Base-by-base conservation (phyloP, 805 yeast species). In the Saccharomycopsis fibuligera region DNA sequence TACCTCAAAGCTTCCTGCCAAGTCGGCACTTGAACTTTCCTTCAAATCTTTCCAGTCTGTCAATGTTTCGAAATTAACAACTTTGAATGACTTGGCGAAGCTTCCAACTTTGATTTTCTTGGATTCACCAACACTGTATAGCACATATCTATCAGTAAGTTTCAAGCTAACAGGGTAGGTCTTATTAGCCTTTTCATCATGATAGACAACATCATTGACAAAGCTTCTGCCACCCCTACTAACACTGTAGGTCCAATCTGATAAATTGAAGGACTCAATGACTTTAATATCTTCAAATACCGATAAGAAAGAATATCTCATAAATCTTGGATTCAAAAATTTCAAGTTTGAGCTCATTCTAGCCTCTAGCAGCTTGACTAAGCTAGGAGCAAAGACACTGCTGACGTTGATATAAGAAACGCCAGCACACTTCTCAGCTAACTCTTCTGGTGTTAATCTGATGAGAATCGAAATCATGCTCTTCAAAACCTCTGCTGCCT, bases 341-440 rank as follows among this genome's bases (percentile, higher is more conserved):
- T 38, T 41, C 14, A 23, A 19, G 9, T 29, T 35, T 16, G 35
- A 5, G 5, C 24, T 14, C 10, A 27, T 44, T 17, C 43, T 35
- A 4, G 14, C 41, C 8, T 41, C 44, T 3, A 49, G 17, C 17
- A 30, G 24, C 12, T 19, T 27, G 31, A 35, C 27, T 16, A 52
- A 36, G 4, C 10, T 12, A 16, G 35, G 33, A 14, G 47, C 48
- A 40, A 42, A 49, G n/a, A 23, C 30, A 35, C 48, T 46, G 33
- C 54, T 46, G 22, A 52, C 43, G 29, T 52, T 52, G 12, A 52
- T 31, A 61, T 74, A 78, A 58, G 75, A 79, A 10, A 76, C 60
- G 2, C 76, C 68, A 17, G 66, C 63, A 62, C 89, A 79, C 55
- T 80, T 83, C 23, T 58, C 58, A 41, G 69, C 64, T 57, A 77